phyloP scores from a whole-genome alignment of 169 alveolate genomes.

The Eimeria maxima region DNA sequence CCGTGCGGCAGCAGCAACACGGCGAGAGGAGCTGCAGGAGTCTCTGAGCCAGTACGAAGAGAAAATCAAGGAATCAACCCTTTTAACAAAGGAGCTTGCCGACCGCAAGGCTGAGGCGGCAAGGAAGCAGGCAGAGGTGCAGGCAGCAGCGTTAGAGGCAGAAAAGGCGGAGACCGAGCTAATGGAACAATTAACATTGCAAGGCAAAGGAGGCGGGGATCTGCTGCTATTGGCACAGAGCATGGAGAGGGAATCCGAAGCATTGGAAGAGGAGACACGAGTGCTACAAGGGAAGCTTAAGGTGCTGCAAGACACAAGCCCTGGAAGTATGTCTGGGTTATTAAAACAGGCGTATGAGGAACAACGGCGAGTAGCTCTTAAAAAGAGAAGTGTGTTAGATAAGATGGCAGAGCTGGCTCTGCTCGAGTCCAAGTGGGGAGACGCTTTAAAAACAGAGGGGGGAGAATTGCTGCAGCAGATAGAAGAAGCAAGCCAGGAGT shows the following conservation, averaged over 20 bases:
- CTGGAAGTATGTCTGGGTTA: not conserved
- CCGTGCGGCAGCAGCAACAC: not conserved
- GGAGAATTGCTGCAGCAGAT: not conserved
- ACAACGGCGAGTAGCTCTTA: not conserved
- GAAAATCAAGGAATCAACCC: not conserved
- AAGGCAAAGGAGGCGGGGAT: not conserved
- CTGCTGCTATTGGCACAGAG: no score
- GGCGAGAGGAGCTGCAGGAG: not conserved
- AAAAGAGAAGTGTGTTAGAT: not conserved
- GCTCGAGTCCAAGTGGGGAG: not conserved
- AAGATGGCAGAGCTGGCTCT: not conserved
- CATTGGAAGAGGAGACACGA: not conserved
- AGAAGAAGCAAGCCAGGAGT: not conserved
- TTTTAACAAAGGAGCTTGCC: not conserved
- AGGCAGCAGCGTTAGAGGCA: conserved; percentile 6
- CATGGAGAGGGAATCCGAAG: not conserved
- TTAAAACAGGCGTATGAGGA: not conserved
- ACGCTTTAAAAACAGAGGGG: not conserved
- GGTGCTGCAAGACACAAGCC: not conserved
- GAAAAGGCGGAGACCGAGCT: not conserved
- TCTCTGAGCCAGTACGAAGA: not conserved
- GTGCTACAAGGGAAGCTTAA: not conserved
- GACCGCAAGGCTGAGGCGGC: conserved; percentile 11
- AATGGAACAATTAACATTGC: not conserved
- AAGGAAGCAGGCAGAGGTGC: conserved; percentile 18